These are phyloP conservation scores for Rhizopus arrhizus DNA, from an alignment of 371 early-diverging fungal species.

Conservation along the genomic window DNA sequence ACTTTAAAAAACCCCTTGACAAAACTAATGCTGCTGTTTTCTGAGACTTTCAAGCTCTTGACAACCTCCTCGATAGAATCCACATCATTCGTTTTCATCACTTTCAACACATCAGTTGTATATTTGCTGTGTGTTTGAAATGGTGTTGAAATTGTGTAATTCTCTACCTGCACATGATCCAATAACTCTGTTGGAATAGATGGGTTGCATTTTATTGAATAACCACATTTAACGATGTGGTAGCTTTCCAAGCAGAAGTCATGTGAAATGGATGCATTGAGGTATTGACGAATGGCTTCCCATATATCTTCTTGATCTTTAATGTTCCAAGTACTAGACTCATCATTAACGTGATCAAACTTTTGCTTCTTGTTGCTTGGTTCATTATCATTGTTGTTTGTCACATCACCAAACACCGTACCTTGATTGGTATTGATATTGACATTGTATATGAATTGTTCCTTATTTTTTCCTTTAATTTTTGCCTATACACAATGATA, in stretches of 20 bases:
- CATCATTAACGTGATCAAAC: constrained; percentile 13
- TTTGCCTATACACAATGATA: too few relatives aligned
- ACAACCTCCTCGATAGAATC: background rate
- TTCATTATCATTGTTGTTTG: background rate
- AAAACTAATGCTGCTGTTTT: constrained; percentile 5
- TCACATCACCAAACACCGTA: constrained; percentile 2
- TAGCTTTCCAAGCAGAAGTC: background rate
- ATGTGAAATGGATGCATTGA: background rate
- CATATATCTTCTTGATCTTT: background rate
- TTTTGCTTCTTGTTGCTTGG: background rate
- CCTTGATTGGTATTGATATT: background rate
- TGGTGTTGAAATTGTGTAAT: background rate
- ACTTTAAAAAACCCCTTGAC: constrained; percentile 7
- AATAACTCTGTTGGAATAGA: background rate
- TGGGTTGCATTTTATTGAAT: background rate
- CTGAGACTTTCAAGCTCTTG: background rate
- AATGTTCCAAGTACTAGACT: constrained; percentile 3
- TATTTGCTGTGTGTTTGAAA: background rate
- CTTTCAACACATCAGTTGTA: background rate
- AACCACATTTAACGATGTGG: background rate
- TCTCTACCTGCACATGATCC: background rate
- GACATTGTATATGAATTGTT: too few relatives aligned
- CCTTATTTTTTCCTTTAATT: too few relatives aligned
- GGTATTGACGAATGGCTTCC: background rate
- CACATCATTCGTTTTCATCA: background rate